Evolutionary conservation across 1,139 yeast genomes (phyloP).

Genomic region (Geotrichum australiense): DNA sequence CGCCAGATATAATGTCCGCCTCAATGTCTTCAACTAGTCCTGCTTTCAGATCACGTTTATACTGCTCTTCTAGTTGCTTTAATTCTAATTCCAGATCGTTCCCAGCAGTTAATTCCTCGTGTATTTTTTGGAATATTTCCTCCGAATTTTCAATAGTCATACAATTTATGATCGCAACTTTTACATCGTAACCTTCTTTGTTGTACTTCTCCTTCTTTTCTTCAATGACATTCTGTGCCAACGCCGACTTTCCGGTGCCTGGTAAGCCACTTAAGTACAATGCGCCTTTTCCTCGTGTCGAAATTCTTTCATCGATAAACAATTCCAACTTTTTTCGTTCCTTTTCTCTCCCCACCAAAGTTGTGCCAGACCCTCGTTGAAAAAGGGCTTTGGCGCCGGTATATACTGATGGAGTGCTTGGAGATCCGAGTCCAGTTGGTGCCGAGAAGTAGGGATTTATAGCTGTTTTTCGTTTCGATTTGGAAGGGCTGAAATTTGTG

Average conservation of each 20-base stretch:
- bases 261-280: slow-evolving; percentile 93
- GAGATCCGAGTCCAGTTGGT: slow-evolving; percentile 7
- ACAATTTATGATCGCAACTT: slow-evolving; percentile 57
- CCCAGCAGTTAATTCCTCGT: slow-evolving; percentile 34
- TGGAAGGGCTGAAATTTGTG: slow-evolving; percentile 7
- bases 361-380: slow-evolving; percentile 44
- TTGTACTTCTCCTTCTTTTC: slow-evolving; percentile 21
- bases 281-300: slow-evolving; percentile 43
- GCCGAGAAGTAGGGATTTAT: slow-evolving; percentile 13
- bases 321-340: slow-evolving; percentile 49
- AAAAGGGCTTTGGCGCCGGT: slow-evolving; percentile 51
- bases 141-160: slow-evolving; percentile 62
- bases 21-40: slow-evolving; percentile 10
- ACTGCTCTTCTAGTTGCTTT: background rate
- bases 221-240: slow-evolving; percentile 45
- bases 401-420: slow-evolving; percentile 27
- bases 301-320: slow-evolving; percentile 44
- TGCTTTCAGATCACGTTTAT: slow-evolving; percentile 2
- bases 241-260: slow-evolving; percentile 95
- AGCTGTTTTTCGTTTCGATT: background rate
- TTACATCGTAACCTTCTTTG: slow-evolving; percentile 26
- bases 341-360: slow-evolving; percentile 46
- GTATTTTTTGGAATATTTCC: slow-evolving; percentile 51
- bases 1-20: slow-evolving; percentile 15
- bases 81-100: slow-evolving; percentile 3